Evolutionary conservation across 2,329 filamentous ascomycete species (phyloP).

Genomic region (Exophiala mesophila): DNA sequence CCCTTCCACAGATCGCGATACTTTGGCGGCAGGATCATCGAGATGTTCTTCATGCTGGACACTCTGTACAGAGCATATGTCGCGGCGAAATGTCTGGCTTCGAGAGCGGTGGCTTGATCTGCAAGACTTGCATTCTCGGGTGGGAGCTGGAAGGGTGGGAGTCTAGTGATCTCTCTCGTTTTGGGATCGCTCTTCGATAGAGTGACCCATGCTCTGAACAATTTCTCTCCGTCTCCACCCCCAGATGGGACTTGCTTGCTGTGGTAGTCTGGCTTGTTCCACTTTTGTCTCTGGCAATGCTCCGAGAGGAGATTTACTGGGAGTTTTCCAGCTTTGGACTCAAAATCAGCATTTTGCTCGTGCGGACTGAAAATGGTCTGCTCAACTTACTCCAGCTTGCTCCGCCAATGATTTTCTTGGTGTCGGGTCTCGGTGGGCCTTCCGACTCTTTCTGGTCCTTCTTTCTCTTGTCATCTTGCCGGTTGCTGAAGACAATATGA

Average conservation of each 20-base stretch:
- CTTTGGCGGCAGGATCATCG: conserved; percentile 86
- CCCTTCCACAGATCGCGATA: conserved; percentile 88
- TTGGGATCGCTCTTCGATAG: conserved; percentile 70
- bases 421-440: conserved; percentile 49
- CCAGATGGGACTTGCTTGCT: conserved; percentile 54
- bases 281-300: conserved; percentile 92
- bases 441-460: conserved; percentile 32
- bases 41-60: conserved; percentile 91
- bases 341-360: neutral
- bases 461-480: conserved; percentile 21
- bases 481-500: conserved; percentile 30
- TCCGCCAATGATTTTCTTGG: conserved; percentile 79
- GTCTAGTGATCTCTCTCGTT: conserved; percentile 67
- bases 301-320: conserved; percentile 90
- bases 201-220: conserved; percentile 72
- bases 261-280: conserved; percentile 89
- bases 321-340: conserved; percentile 64
- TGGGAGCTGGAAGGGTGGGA: conserved; percentile 80
- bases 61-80: conserved; percentile 88
- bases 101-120: conserved; percentile 71
- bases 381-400: conserved; percentile 75
- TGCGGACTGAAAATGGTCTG: no score
- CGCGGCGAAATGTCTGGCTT: conserved; percentile 89
- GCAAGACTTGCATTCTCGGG: conserved; percentile 70
- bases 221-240: conserved; percentile 44